Evolutionary conservation across 23 red algal species (phyloP).

Genomic region (Pyropia yezoensis): DNA sequence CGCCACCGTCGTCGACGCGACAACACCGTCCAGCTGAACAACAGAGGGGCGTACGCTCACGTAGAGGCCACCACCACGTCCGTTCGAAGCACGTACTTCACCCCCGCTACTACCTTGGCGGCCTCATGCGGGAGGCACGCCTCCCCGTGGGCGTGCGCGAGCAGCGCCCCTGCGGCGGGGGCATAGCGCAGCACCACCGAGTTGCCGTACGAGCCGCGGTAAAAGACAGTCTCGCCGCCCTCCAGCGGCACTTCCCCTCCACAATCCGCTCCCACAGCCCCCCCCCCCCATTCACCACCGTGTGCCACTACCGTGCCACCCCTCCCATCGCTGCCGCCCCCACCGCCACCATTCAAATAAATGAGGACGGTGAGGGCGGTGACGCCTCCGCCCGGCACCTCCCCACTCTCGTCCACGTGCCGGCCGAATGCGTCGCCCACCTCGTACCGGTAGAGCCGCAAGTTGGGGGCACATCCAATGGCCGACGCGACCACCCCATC

Average conservation of each 20-base stretch:
- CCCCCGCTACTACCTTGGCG: not conserved
- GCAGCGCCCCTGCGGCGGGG: slow-evolving; percentile 3
- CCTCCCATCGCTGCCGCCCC: not conserved
- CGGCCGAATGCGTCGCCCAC: slow-evolving; percentile 7
- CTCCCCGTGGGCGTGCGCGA: slow-evolving; percentile 9
- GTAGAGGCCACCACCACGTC: slow-evolving; percentile 4
- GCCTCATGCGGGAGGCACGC: slow-evolving; percentile 17
- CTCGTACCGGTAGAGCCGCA: slow-evolving; percentile 12
- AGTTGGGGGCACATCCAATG: slow-evolving; percentile 3
- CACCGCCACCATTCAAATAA: slow-evolving; percentile 12
- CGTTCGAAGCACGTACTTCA: slow-evolving; percentile 21
- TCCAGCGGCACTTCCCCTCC: too few species aligned
- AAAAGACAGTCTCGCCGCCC: slow-evolving; percentile 26
- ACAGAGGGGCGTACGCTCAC: too few species aligned
- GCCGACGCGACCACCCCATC: too few species aligned
- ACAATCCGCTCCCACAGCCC: not conserved
- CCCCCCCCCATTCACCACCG: too few species aligned
- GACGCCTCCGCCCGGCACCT: not conserved
- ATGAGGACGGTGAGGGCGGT: slow-evolving; percentile 8
- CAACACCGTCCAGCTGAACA: too few species aligned
- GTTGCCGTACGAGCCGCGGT: slow-evolving; percentile 5
- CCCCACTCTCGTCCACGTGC: slow-evolving; percentile 16
- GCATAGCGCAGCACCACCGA: slow-evolving; percentile 8
- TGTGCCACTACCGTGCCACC: not conserved
- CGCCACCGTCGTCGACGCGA: too few species aligned